A percentile compares a stretch with the other conserved stretches of the same genome.
Evolutionary conservation across 805 yeast genomes (phyloP).

Genomic region (Cyberlindnera nakhonratchasimensis): DNA sequence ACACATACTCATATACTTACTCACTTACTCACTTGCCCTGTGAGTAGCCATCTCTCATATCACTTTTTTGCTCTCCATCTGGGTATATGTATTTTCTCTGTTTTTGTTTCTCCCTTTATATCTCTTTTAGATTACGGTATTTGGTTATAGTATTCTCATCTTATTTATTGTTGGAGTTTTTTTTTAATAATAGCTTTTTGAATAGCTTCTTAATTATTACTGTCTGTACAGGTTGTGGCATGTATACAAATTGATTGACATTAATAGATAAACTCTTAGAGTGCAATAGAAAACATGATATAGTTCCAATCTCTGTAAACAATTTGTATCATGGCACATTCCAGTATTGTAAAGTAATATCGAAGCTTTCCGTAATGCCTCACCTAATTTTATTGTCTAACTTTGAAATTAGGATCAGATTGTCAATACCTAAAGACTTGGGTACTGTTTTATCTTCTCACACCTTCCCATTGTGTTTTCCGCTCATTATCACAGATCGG

Average conservation of each 20-base stretch:
- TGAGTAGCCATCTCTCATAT: not conserved
- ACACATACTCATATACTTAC: not conserved
- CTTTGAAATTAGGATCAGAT: too few species aligned
- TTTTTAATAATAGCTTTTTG: constrained; percentile 5
- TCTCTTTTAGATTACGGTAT: not conserved
- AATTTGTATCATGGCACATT: too few species aligned
- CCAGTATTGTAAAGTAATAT: too few species aligned
- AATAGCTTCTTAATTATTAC: constrained; percentile 6
- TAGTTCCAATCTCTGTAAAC: too few species aligned
- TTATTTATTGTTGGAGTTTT: constrained; percentile 5
- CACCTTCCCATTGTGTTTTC: too few species aligned
- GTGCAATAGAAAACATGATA: too few species aligned
- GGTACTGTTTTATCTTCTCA: too few species aligned
- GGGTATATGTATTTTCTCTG: not conserved
- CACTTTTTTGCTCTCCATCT: not conserved
- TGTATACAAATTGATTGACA: not conserved
- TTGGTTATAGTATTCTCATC: constrained; percentile 1
- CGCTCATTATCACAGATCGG: too few species aligned
- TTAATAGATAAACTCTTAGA: too few species aligned
- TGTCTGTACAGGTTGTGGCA: constrained; percentile 4
- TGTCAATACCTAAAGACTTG: too few species aligned
- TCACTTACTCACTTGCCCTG: not conserved
- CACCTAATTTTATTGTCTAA: too few species aligned
- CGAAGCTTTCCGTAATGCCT: too few species aligned
- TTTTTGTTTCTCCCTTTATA: not conserved